Evolutionary conservation across 2,329 filamentous ascomycete species (phyloP), one percentile per base, ranked within the genome.

Genomic region (Ambrosiella xylebori): DNA sequence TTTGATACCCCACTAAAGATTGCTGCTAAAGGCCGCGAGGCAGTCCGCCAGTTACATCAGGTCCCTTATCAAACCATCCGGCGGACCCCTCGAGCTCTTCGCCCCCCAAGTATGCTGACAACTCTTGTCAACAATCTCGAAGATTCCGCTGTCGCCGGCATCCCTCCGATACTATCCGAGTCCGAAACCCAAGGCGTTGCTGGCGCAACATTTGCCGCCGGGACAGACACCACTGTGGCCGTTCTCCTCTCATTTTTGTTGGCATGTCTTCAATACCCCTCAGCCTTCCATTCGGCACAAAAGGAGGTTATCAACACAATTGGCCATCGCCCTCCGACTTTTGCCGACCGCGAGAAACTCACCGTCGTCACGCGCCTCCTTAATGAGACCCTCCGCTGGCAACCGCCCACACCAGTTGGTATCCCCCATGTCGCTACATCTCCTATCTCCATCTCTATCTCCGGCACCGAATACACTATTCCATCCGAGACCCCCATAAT

Each of bases 381-480:
- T 8, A 68, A 75, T 56, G 76, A 78, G 61, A 70, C 70, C 7
- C 66, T 70, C 41, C 69, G 75, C 19, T 74, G 70, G 69, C 66
- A 66, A 36, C 74, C 74, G 3, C 65, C 76, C 2, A 71, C 70
- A 11, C 74, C 75, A 0, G 65, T 77, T 1, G 76, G 74, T 2
- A 74, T 82, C 40, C 79, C 79, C 1, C 79, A 82, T 64, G 71
- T 68, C 50, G 27, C 27, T 5, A 27, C 3, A 27, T 27, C 27
- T 27, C 27, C 27, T 27, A 27, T 27, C 2, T 27, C 27, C 5
- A 27, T 27, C 27, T 71, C 76, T 12, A 69, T 75, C 1, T 68
- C 74, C 9, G 82, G 81, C 63, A 69, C 76, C 17, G 78, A 73
- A 39, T 76, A 78, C 66, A 72, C 74, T 59, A 80, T 82, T 54